These are phyloP conservation scores for Erodium chrysanthum DNA, from an alignment of 441 rosid species.

Conservation along the genomic window DNA sequence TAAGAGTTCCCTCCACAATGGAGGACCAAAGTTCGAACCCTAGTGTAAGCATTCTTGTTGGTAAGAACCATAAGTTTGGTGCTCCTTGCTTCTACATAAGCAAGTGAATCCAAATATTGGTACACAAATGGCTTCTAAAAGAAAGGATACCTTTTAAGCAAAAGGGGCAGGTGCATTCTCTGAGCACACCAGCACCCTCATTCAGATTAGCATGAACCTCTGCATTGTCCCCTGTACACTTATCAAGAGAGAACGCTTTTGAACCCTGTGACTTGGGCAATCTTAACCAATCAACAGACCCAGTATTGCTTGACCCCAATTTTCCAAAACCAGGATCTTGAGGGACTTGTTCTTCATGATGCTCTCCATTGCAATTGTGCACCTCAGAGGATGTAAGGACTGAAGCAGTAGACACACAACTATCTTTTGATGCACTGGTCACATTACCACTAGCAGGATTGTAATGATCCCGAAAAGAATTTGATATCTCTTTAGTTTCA, in stretches of 20 bases:
- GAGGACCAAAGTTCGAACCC: too few species aligned
- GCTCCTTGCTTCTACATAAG: too few species aligned
- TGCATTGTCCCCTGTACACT: slow-evolving; percentile 33
- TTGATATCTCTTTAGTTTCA: slow-evolving; percentile 27
- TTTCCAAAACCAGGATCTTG: slow-evolving; percentile 24
- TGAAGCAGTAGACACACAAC: slow-evolving; percentile 27
- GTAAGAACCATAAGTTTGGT: too few species aligned
- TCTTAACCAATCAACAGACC: slow-evolving; percentile 32
- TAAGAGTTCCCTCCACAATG: too few species aligned
- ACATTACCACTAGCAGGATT: slow-evolving; percentile 5
- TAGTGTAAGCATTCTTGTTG: too few species aligned
- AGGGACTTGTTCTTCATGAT: slow-evolving; percentile 21
- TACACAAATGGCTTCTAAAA: too few species aligned
- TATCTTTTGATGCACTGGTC: slow-evolving; percentile 23
- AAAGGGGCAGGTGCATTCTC: slow-evolving; percentile 68
- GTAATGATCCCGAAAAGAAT: slow-evolving; percentile 19
- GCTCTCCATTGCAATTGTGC: slow-evolving; percentile 17
- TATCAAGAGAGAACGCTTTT: slow-evolving; percentile 35
- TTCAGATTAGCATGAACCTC: slow-evolving; percentile 28
- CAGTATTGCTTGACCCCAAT: slow-evolving; percentile 22
- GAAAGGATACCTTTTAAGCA: slow-evolving; percentile 84
- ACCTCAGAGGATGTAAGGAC: slow-evolving; percentile 17
- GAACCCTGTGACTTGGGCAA: slow-evolving; percentile 36
- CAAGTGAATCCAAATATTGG: too few species aligned
- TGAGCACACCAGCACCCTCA: slow-evolving; percentile 36